These are phyloP conservation scores for Peniophora sp. DNA, from an alignment of 1,284 basidiomycete genomes.

Conservation along the genomic window DNA sequence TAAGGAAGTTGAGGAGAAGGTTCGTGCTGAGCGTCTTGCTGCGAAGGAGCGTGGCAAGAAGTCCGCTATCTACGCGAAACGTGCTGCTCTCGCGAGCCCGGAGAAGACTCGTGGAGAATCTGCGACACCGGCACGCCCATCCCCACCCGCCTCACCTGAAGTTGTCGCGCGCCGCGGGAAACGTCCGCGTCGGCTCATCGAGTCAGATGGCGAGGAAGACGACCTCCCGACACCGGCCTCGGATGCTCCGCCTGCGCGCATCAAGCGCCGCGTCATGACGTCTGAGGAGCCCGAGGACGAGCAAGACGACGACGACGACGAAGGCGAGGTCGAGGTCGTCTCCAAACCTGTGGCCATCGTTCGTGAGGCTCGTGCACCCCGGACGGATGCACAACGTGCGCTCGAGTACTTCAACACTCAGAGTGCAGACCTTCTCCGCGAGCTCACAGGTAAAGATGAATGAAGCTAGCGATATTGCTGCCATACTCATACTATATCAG, in stretches of 20 bases:
- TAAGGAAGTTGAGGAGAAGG: constrained; percentile 61
- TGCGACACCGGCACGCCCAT: constrained; percentile 29
- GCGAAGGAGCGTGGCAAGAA: constrained; percentile 66
- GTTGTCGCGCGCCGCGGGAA: constrained; percentile 35
- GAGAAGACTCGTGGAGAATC: constrained; percentile 9
- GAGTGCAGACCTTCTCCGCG: constrained; percentile 69
- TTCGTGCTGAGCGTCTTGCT: constrained; percentile 51
- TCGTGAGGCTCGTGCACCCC: background rate
- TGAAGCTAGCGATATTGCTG: background rate
- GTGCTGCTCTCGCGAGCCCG: constrained; percentile 35
- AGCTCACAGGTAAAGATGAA: constrained; percentile 70
- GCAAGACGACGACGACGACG: constrained; percentile 13
- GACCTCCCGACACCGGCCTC: constrained; percentile 30
- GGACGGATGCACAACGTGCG: constrained; percentile 28
- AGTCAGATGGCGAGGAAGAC: constrained; percentile 57
- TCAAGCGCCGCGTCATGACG: constrained; percentile 10
- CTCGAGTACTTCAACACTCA: constrained; percentile 86
- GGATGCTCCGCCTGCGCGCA: constrained; percentile 10
- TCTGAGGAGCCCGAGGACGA: too few species aligned
- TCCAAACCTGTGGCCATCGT: background rate
- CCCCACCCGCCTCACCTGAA: constrained; percentile 33
- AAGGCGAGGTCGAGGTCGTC: constrained; percentile 15
- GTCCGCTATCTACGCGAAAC: constrained; percentile 69
- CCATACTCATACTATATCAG: constrained; percentile 32
- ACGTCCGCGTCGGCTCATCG: constrained; percentile 46